These are phyloP conservation scores for Epichloe brachyelytri DNA, from an alignment of 2,329 filamentous ascomycete species.

Conservation along the genomic window DNA sequence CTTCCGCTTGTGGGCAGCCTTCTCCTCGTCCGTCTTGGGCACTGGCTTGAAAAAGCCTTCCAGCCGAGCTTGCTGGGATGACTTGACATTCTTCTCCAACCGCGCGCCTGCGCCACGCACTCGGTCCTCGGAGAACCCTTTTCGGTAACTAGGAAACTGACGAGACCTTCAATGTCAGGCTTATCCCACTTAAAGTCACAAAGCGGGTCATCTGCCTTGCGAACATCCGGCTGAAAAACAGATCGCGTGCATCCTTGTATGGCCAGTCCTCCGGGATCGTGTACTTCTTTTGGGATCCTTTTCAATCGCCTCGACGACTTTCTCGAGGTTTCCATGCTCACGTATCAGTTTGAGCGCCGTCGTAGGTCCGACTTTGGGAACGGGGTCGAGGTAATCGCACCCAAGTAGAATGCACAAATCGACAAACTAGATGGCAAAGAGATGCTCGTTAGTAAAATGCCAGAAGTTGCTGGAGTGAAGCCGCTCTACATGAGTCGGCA, in stretches of 20 bases:
- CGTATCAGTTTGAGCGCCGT: slow-evolving; percentile 91
- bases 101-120: slow-evolving; percentile 68
- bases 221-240: slow-evolving; percentile 91
- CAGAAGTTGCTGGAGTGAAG: neutral
- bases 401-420: slow-evolving; percentile 95
- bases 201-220: slow-evolving; percentile 64
- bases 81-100: slow-evolving; percentile 83
- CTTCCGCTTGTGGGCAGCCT: slow-evolving; percentile 79
- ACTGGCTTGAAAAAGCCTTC: slow-evolving; percentile 96
- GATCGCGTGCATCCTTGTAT: slow-evolving; percentile 75
- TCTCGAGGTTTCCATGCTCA: slow-evolving; percentile 79
- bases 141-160: slow-evolving; percentile 81
- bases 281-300: slow-evolving; percentile 69
- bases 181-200: slow-evolving; percentile 98
- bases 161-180: slow-evolving; percentile 78
- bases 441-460: slow-evolving; percentile 5
- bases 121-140: slow-evolving; percentile 92
- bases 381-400: slow-evolving; percentile 93
- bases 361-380: slow-evolving; percentile 85
- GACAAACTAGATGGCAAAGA: slow-evolving; percentile 54
- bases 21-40: slow-evolving; percentile 77
- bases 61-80: slow-evolving; percentile 75
- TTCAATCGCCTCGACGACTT: slow-evolving; percentile 69
- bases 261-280: slow-evolving; percentile 93
- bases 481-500: neutral